Evolutionary conservation across 1,284 basidiomycete species (phyloP).

Genomic region (Mycena sp.): DNA sequence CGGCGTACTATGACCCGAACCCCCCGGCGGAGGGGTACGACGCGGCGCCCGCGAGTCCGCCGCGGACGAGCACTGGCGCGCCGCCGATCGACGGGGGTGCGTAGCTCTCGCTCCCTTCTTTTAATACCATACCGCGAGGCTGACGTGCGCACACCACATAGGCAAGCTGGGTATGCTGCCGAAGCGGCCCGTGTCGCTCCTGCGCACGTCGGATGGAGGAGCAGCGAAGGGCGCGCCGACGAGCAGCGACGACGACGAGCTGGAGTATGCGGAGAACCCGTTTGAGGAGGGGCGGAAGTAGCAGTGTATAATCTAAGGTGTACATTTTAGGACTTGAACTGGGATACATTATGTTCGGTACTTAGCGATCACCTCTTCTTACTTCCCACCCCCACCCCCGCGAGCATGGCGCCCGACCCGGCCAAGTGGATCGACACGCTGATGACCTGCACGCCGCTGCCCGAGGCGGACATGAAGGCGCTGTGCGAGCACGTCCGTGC

Average conservation of each 20-base stretch:
- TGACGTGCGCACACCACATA: background rate
- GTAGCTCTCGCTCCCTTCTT: slow-evolving; percentile 1
- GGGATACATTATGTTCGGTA: background rate
- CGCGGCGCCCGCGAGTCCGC: slow-evolving; percentile 10
- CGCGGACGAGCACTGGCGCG: slow-evolving; percentile 16
- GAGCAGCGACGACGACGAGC: slow-evolving; percentile 54
- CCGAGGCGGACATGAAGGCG: slow-evolving; percentile 90
- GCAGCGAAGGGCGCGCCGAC: slow-evolving; percentile 37
- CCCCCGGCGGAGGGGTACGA: slow-evolving; percentile 17
- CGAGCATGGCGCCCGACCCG: slow-evolving; percentile 54
- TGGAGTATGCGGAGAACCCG: slow-evolving; percentile 75
- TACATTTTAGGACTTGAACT: background rate
- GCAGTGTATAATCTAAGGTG: slow-evolving; percentile 6
- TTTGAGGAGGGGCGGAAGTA: slow-evolving; percentile 60
- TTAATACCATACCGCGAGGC: background rate
- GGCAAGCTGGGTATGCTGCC: slow-evolving; percentile 76
- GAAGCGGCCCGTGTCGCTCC: slow-evolving; percentile 76
- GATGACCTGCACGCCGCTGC: slow-evolving; percentile 86
- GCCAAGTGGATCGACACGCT: slow-evolving; percentile 85
- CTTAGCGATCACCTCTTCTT: no score
- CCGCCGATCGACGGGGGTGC: slow-evolving; percentile 26
- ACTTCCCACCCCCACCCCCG: background rate
- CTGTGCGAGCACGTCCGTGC: slow-evolving; percentile 89
- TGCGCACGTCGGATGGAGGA: no score
- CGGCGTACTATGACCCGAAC: slow-evolving; percentile 31